Evolutionary conservation across 148 eudicot species (phyloP), one percentile per base, ranked within the genome.

Genomic region (Fagopyrum homotropicum): DNA sequence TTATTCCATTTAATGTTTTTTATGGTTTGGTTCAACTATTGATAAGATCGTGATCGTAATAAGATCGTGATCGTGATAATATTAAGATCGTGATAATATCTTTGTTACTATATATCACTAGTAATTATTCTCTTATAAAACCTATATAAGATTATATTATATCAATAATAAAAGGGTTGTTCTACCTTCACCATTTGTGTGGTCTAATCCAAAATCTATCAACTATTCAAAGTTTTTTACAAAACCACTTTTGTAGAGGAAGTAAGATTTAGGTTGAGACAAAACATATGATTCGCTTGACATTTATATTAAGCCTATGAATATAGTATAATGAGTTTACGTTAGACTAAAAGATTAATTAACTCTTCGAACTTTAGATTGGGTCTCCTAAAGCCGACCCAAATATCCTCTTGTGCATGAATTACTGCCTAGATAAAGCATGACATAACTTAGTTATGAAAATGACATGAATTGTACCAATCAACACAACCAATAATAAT

Each of bases 361-460:
- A 61, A 1, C 7, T 29, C 10, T 9, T 8, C 9, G 2, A 61
- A 10, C 10, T 22, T 3, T 59, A 14, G 11, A 59, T 59, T 19
- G 26, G 64, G 64, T 59, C 64, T 59, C 64, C 64, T 11, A 59
- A 59, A 61, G 68, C 43, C 43, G 5, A 10, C 44, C 68, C 68
- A 61, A 26, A 9, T 40, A 61, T 61, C 68, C 68, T 61, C 68
- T 61, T 61, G 68, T 26, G 11, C 6, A 61, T 6, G 68, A 61
- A 26, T 61, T 29, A 61, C 8, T 61, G 68, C 44, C 10, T 26
- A 60, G 19, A 60, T 60, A 60, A 60, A 60, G 68, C 68, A 19
- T 16, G 68, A 16, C 68, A 60, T 29, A 14, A 60, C 4, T 26
- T 60, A 15, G 29, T 26, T 15, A 22, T 29, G 68, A 26, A 60